Percentiles rank a stretch among this genome's conserved stretches.
These are phyloP conservation scores for Plectranthus barbatus DNA, from an alignment of 257 asterid genomes.

Conservation along the genomic window DNA sequence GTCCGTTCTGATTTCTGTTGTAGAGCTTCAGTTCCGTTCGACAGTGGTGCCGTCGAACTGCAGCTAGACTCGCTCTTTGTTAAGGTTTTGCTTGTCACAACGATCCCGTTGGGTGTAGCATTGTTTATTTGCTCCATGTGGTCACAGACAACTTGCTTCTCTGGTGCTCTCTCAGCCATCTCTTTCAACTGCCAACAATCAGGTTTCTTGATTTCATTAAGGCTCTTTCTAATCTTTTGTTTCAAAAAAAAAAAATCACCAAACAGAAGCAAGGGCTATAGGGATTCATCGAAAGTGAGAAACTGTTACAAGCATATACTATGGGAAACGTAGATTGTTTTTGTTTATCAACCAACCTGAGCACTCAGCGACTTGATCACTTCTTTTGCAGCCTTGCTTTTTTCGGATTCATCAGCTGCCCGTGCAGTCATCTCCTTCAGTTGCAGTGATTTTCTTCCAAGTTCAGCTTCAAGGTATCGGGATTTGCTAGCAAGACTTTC, in stretches of 20 bases:
- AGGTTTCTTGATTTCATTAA: constrained; percentile 1
- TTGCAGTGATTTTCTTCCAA: constrained; percentile 49
- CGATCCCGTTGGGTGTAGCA: constrained; percentile 29
- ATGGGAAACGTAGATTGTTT: too few relatives aligned
- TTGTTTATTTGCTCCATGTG: constrained; percentile 19
- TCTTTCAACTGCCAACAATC: constrained; percentile 53
- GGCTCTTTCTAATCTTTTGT: not conserved
- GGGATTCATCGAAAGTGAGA: not conserved
- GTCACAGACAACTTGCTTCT: constrained; percentile 23
- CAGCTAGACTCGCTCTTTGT: constrained; percentile 36
- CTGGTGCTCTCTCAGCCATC: constrained; percentile 42
- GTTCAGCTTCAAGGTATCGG: constrained; percentile 62
- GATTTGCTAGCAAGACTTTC: constrained; percentile 63
- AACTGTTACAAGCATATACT: too few relatives aligned
- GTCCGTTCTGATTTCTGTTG: constrained; percentile 44
- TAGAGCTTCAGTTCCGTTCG: constrained; percentile 38
- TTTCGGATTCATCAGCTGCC: constrained; percentile 62
- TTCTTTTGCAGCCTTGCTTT: constrained; percentile 69
- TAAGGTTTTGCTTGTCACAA: constrained; percentile 24
- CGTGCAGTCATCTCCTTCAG: constrained; percentile 48
- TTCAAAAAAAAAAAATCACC: too few relatives aligned
- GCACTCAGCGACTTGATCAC: constrained; percentile 63
- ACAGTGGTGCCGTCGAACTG: constrained; percentile 20
- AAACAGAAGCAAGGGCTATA: not conserved
- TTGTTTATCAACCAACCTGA: constrained; percentile 67